Evolutionary conservation across 306 rosid genomes (phyloP).

Genomic region (Casuarina cunninghamiana): DNA sequence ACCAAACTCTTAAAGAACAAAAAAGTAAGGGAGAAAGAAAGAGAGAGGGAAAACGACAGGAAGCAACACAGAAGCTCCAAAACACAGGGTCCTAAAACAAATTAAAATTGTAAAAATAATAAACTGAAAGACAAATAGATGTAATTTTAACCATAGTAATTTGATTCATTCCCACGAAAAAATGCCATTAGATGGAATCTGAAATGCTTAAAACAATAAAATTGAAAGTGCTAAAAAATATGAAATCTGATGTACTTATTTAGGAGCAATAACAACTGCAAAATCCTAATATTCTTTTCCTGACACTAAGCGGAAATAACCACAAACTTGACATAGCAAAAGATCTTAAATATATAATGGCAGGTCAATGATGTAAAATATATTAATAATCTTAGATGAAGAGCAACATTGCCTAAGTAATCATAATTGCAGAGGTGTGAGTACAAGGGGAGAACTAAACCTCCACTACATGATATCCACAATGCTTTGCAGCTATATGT

Average conservation of each 20-base stretch:
- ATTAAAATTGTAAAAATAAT: not conserved
- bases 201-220: not conserved
- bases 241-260: not conserved
- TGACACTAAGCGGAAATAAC: conserved; percentile 1
- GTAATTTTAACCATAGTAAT: not conserved
- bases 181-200: not conserved
- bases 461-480: conserved; percentile 94
- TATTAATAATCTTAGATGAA: not conserved
- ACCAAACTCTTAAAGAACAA: conserved; percentile 25
- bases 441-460: conserved; percentile 40
- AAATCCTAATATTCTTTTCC: conserved; percentile 8
- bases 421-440: conserved; percentile 13
- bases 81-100: conserved; percentile 9
- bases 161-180: not conserved
- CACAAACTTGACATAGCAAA: conserved; percentile 16
- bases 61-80: not conserved
- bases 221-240: not conserved
- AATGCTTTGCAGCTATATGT: conserved; percentile 90
- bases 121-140: conserved; percentile 1
- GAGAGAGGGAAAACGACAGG: not conserved
- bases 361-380: not conserved
- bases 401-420: conserved; percentile 6
- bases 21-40: not conserved
- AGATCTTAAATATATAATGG: conserved; percentile 20
- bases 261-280: not conserved